These are phyloP conservation scores for Emericellopsis atlantica DNA, from an alignment of 2,329 filamentous ascomycete genomes.

Conservation along the genomic window DNA sequence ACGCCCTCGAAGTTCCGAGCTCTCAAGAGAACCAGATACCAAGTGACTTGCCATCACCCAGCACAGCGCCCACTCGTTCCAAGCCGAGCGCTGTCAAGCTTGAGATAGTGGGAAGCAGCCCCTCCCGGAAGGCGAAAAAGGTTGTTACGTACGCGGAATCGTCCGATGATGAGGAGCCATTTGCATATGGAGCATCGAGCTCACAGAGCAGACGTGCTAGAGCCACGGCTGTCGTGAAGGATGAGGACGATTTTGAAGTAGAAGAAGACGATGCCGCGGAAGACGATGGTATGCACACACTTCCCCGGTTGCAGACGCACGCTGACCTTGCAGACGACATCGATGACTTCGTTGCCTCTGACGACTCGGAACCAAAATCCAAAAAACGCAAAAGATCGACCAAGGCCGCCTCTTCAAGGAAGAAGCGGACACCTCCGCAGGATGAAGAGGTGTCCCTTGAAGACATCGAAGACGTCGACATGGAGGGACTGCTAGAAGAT, in stretches of 20 bases:
- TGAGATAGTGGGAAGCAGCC: conserved; percentile 48
- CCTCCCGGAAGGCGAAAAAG: conserved; percentile 58
- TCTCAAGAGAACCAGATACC: conserved; percentile 49
- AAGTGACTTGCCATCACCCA: conserved; percentile 7
- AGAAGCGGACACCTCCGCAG: conserved; percentile 39
- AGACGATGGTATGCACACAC: conserved; percentile 39
- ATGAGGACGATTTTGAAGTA: conserved; percentile 62
- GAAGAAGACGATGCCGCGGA: conserved; percentile 50
- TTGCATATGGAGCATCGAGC: conserved; percentile 30
- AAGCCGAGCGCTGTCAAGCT: conserved; percentile 17
- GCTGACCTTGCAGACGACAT: conserved; percentile 43
- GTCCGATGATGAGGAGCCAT: conserved; percentile 66
- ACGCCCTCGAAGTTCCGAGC: conserved; percentile 53
- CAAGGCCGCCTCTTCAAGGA: conserved; percentile 41
- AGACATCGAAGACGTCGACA: conserved; percentile 35
- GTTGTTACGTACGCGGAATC: conserved; percentile 74
- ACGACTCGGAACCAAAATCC: conserved; percentile 62
- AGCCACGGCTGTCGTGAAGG: conserved; percentile 46
- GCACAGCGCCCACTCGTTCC: conserved; percentile 19
- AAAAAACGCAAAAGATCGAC: conserved; percentile 66
- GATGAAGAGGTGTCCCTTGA: conserved; percentile 5
- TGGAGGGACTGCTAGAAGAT: conserved; percentile 34
- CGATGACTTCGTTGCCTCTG: conserved; percentile 77
- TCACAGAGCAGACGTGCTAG: conserved; percentile 23
- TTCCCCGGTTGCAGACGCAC: not conserved